phyloP scores from a whole-genome alignment of 139 green algal species.

The Eudorina sp. region DNA sequence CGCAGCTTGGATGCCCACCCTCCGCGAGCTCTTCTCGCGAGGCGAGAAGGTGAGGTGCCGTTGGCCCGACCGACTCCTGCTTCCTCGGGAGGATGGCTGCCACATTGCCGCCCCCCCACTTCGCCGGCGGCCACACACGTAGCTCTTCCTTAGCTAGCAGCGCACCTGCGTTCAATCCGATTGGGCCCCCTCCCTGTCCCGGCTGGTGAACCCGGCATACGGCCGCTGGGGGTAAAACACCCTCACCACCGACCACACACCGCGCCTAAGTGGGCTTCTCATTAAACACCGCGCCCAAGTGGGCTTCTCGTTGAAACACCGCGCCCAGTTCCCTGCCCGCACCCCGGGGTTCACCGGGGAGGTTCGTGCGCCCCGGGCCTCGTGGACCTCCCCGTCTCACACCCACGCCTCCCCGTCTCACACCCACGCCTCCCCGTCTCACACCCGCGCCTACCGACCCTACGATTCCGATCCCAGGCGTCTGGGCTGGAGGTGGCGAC shows the following conservation, averaged over 20 bases:
- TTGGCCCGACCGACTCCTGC: no score
- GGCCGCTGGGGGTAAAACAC: no score
- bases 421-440: not conserved
- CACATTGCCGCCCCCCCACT: no score
- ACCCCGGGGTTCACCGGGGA: not conserved
- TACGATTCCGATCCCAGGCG: not conserved
- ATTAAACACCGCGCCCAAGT: not conserved
- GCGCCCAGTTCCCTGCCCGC: not conserved
- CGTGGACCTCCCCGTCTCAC: not conserved
- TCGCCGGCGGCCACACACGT: no score
- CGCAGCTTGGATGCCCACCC: conserved; percentile 18
- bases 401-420: not conserved
- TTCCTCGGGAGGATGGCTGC: no score
- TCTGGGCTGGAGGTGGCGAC: conserved; percentile 49
- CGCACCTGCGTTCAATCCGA: no score
- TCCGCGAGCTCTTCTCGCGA: conserved; percentile 25
- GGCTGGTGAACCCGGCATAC: not conserved
- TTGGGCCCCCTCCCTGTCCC: not conserved
- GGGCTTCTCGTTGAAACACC: not conserved
- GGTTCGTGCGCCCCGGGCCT: not conserved
- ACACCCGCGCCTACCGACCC: not conserved
- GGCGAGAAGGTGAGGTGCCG: conserved; percentile 30
- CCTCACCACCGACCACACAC: no score
- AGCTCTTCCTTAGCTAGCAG: no score
- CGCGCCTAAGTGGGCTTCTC: no score